A percentile compares a stretch with the other conserved stretches of the same genome.
These are phyloP conservation scores for Aspergillus mulundensis DNA, from an alignment of 495 filamentous ascomycete species.

Conservation along the genomic window DNA sequence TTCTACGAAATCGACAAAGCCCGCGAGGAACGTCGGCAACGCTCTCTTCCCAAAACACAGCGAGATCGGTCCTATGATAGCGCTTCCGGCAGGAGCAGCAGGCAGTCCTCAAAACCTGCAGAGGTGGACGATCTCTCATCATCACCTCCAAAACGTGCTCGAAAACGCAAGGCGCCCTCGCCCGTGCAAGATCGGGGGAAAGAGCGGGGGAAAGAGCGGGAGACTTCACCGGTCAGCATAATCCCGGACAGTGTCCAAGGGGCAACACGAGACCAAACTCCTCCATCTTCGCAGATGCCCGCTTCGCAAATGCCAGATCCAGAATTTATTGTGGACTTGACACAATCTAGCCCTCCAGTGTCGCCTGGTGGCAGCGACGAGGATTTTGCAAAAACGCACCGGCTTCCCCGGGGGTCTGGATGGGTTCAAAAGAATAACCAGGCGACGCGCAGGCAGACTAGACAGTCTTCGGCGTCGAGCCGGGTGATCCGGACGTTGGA, in stretches of 20 bases:
- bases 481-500: neutral
- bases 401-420: slow-evolving; percentile 30
- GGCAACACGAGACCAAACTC: neutral
- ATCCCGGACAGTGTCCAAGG: slow-evolving; percentile 6
- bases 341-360: slow-evolving; percentile 33
- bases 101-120: neutral
- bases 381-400: slow-evolving; percentile 26
- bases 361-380: slow-evolving; percentile 28
- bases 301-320: slow-evolving; percentile 9
- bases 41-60: neutral
- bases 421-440: slow-evolving; percentile 34
- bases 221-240: slow-evolving; percentile 9
- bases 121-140: slow-evolving; percentile 6
- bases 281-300: slow-evolving; percentile 19
- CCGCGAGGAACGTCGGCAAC: slow-evolving; percentile 15
- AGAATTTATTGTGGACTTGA: slow-evolving; percentile 38
- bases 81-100: neutral
- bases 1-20: slow-evolving; percentile 25
- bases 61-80: slow-evolving; percentile 15
- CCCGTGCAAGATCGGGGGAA: neutral
- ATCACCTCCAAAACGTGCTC: slow-evolving; percentile 8
- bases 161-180: neutral
- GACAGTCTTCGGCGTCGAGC: slow-evolving; percentile 11
- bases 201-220: neutral
- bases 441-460: slow-evolving; percentile 15